phyloP scores from a whole-genome alignment of 257 asterid species.

The Rauvolfia tetraphylla region DNA sequence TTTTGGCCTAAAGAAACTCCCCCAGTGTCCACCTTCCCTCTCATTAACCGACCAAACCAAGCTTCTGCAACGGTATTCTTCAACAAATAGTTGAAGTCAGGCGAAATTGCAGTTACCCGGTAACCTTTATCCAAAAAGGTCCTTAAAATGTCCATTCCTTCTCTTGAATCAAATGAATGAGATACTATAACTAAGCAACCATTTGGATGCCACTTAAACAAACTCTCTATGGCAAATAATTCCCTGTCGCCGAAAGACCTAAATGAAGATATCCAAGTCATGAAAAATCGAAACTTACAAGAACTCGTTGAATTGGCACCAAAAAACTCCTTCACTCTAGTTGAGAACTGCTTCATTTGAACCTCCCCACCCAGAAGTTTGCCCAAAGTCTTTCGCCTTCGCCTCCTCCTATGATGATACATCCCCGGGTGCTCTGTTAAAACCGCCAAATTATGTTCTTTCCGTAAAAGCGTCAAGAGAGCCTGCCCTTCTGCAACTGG shows the following conservation, averaged over 20 bases:
- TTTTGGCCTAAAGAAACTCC: slow-evolving; percentile 82
- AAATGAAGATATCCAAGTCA: slow-evolving; percentile 81
- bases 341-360: slow-evolving; percentile 36
- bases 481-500: slow-evolving; percentile 28
- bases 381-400: slow-evolving; percentile 26
- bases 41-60: slow-evolving; percentile 60
- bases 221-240: slow-evolving; percentile 42
- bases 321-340: slow-evolving; percentile 58
- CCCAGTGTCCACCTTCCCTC: slow-evolving; percentile 62
- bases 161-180: slow-evolving; percentile 59
- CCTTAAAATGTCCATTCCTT: slow-evolving; percentile 50
- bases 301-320: slow-evolving; percentile 25
- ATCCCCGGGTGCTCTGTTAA: slow-evolving; percentile 23
- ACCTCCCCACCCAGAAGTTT: slow-evolving; percentile 28
- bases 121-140: slow-evolving; percentile 61
- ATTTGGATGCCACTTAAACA: slow-evolving; percentile 63
- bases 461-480: slow-evolving; percentile 40
- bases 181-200: slow-evolving; percentile 73
- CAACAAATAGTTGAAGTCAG: slow-evolving; percentile 62
- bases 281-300: slow-evolving; percentile 62
- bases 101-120: slow-evolving; percentile 55
- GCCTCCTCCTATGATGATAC: slow-evolving; percentile 30
- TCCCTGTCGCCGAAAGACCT: slow-evolving; percentile 68
- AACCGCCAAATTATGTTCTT: slow-evolving; percentile 41
- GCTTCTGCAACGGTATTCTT: slow-evolving; percentile 56